Percentiles rank a stretch among this genome's conserved stretches.
Evolutionary conservation across 2,329 filamentous ascomycete species (phyloP).

Genomic region (Phialophora macrospora): DNA sequence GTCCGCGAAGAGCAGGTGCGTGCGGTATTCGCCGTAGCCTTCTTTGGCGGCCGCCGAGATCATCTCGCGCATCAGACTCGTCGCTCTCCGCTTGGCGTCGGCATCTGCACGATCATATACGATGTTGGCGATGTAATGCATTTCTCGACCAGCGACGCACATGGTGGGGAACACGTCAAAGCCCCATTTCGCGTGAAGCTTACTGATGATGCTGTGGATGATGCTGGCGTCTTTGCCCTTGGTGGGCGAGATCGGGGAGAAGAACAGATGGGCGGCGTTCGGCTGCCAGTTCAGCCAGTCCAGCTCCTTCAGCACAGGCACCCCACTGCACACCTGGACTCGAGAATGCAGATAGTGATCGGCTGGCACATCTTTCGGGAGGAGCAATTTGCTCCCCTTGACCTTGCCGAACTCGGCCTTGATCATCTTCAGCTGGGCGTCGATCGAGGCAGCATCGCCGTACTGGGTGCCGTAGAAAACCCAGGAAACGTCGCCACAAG

Average conservation of each 20-base stretch:
- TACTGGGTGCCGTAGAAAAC: conserved; percentile 44
- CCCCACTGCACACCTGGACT: conserved; percentile 41
- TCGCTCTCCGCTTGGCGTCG: conserved; percentile 40
- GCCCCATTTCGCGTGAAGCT: conserved; percentile 36
- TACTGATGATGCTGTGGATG: conserved; percentile 40
- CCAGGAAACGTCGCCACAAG: conserved; percentile 41
- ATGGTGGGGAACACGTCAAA: conserved; percentile 39
- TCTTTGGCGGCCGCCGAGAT: conserved; percentile 48
- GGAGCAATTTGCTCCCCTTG: conserved; percentile 42
- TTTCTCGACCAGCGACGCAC: conserved; percentile 41
- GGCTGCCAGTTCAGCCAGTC: conserved; percentile 46
- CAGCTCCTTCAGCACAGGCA: conserved; percentile 42
- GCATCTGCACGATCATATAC: conserved; percentile 42
- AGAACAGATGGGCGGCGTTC: conserved; percentile 45
- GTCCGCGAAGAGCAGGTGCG: conserved; percentile 54
- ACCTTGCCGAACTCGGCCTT: conserved; percentile 41
- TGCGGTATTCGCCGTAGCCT: conserved; percentile 55
- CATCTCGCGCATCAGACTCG: conserved; percentile 43
- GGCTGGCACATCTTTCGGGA: conserved; percentile 42
- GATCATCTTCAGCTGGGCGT: conserved; percentile 40
- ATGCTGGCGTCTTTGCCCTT: conserved; percentile 41
- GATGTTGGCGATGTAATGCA: conserved; percentile 46
- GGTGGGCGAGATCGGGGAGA: conserved; percentile 46
- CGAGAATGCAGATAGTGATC: conserved; percentile 43
- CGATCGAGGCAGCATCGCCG: conserved; percentile 39